Evolutionary conservation across 805 yeast species (phyloP).

Genomic region (Blastobotrys americana): DNA sequence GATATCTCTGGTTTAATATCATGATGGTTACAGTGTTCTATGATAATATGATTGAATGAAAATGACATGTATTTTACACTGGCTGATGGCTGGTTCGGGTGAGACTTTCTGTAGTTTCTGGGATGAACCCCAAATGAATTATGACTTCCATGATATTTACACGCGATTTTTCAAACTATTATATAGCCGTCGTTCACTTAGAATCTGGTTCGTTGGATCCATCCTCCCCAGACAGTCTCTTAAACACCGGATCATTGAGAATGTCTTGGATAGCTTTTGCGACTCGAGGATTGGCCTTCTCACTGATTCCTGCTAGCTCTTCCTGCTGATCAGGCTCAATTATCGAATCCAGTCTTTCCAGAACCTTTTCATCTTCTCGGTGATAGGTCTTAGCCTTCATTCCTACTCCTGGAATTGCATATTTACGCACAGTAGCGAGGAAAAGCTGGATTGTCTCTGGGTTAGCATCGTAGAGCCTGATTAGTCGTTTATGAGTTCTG

Average conservation of each 20-base stretch:
- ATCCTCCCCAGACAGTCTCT: constrained; percentile 31
- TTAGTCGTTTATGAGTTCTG: constrained; percentile 65
- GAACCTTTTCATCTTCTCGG: constrained; percentile 42
- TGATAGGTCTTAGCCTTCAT: constrained; percentile 64
- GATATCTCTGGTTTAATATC: background rate
- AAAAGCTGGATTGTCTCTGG: constrained; percentile 78
- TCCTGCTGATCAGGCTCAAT: constrained; percentile 13
- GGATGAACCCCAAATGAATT: too few relatives aligned
- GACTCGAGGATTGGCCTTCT: constrained; percentile 40
- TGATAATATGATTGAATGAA: too few relatives aligned
- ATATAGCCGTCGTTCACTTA: too few relatives aligned
- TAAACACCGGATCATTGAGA: constrained; percentile 63
- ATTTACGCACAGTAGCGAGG: constrained; percentile 69
- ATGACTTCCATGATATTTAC: too few relatives aligned
- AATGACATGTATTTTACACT: too few relatives aligned
- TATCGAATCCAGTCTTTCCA: constrained; percentile 35
- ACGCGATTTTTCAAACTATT: too few relatives aligned
- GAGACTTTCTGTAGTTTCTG: too few relatives aligned
- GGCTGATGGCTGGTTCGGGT: too few relatives aligned
- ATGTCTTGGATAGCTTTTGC: constrained; percentile 64
- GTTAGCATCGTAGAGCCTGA: constrained; percentile 76
- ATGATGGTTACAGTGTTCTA: too few relatives aligned
- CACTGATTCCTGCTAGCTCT: constrained; percentile 7
- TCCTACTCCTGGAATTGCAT: constrained; percentile 76
- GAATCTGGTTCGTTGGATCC: too few relatives aligned